Evolutionary conservation across 768 basidiomycete species (phyloP).

Genomic region (Nidularia sp.): DNA sequence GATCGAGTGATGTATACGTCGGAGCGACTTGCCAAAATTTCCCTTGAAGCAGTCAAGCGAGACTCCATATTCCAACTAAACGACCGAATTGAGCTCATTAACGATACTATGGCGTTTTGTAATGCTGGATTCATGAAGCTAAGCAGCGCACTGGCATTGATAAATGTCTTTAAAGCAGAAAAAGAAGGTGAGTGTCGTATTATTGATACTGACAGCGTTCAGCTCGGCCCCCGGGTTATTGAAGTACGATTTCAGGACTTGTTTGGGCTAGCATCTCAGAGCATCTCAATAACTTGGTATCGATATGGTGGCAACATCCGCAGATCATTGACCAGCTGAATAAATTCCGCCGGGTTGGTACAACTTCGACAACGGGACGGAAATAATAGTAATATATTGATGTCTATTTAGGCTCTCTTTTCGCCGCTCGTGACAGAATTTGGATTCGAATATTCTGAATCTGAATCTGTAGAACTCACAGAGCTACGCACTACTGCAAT

Average conservation of each 20-base stretch:
- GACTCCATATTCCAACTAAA: constrained; percentile 69
- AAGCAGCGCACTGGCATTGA: constrained; percentile 72
- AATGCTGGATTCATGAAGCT: constrained; percentile 76
- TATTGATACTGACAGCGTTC: constrained; percentile 1
- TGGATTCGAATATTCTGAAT: constrained; percentile 67
- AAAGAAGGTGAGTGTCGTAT: constrained; percentile 59
- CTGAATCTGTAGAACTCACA: neutral
- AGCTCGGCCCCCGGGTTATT: too few relatives aligned
- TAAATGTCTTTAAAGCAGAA: constrained; percentile 68
- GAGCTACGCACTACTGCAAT: neutral
- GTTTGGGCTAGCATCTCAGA: constrained; percentile 74
- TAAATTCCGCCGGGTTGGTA: constrained; percentile 53
- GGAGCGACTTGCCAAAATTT: constrained; percentile 74
- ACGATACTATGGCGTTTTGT: constrained; percentile 77
- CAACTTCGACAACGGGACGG: neutral
- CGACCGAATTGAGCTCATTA: constrained; percentile 86
- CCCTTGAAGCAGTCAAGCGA: constrained; percentile 68
- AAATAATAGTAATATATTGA: neutral
- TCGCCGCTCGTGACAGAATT: constrained; percentile 73
- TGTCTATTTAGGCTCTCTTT: constrained; percentile 47
- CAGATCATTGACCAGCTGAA: constrained; percentile 50
- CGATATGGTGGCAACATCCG: constrained; percentile 82
- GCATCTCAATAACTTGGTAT: constrained; percentile 49
- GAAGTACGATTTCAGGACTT: constrained; percentile 42
- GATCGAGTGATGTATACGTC: constrained; percentile 86